A percentile compares a stretch with the other conserved stretches of the same genome.
These are phyloP conservation scores for Macrocystidia cucumis DNA, from an alignment of 1,284 basidiomycete genomes.

Conservation along the genomic window DNA sequence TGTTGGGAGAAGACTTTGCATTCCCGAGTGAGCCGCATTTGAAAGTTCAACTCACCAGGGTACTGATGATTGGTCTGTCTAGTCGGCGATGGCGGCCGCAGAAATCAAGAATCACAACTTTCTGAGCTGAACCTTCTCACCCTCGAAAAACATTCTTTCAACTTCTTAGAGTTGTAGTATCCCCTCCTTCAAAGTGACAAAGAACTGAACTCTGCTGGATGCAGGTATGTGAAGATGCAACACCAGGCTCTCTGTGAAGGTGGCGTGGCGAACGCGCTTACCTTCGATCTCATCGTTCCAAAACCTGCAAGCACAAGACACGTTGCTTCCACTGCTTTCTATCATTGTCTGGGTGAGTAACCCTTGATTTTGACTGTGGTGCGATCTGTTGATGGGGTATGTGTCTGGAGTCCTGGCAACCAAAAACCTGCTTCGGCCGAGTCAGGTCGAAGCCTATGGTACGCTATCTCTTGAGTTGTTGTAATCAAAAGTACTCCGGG, in stretches of 20 bases:
- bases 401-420: slow-evolving; percentile 69
- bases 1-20: slow-evolving; percentile 50
- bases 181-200: not conserved
- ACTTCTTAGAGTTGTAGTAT: slow-evolving; percentile 63
- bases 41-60: slow-evolving; percentile 4
- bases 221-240: slow-evolving; percentile 74
- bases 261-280: slow-evolving; percentile 33
- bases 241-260: slow-evolving; percentile 50
- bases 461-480: slow-evolving; percentile 34
- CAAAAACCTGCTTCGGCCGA: slow-evolving; percentile 48
- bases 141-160: slow-evolving; percentile 66
- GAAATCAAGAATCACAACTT: slow-evolving; percentile 36
- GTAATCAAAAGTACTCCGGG: slow-evolving; percentile 5
- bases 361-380: slow-evolving; percentile 5
- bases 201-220: not conserved
- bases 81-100: too few species aligned
- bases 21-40: slow-evolving; percentile 44
- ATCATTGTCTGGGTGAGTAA: slow-evolving; percentile 71
- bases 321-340: slow-evolving; percentile 71
- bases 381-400: slow-evolving; percentile 5
- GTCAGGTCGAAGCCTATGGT: slow-evolving; percentile 49
- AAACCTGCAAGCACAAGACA: slow-evolving; percentile 57
- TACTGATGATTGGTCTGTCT: too few species aligned
- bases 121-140: slow-evolving; percentile 47
- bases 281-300: slow-evolving; percentile 62